Conservation (phyloP, 2,329 filamentous ascomycete species). For the Metarhizium sp. region DNA sequence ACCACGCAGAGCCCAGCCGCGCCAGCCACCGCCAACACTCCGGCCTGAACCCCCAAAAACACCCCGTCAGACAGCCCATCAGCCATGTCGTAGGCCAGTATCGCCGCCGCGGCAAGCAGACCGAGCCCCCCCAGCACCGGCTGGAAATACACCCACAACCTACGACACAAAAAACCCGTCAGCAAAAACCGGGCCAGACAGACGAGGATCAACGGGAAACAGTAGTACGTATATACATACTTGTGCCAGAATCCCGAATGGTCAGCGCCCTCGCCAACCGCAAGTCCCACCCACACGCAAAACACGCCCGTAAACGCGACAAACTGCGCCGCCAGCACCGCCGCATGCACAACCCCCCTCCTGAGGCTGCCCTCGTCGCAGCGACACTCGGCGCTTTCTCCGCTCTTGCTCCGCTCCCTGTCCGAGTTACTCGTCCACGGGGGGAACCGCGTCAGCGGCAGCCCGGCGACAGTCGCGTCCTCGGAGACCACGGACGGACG, state of each 20-base stretch:
- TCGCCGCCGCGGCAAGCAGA: slow-evolving; percentile 13
- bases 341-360: slow-evolving; percentile 15
- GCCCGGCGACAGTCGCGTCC: slow-evolving; percentile 5
- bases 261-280: slow-evolving; percentile 13
- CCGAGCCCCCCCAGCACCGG: slow-evolving; percentile 11
- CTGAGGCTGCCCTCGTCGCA: slow-evolving; percentile 10
- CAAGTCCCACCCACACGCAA: slow-evolving; percentile 17
- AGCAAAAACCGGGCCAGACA: not conserved
- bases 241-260: slow-evolving; percentile 16
- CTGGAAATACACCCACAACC: slow-evolving; percentile 18
- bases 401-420: not conserved
- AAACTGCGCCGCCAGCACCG: slow-evolving; percentile 18
- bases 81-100: slow-evolving; percentile 16
- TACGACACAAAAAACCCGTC: slow-evolving; percentile 3
- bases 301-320: slow-evolving; percentile 15
- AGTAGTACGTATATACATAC: slow-evolving; percentile 4
- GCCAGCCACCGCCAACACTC: slow-evolving; percentile 13
- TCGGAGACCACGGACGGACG: not conserved
- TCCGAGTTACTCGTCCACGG: slow-evolving; percentile 12
- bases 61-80: slow-evolving; percentile 16
- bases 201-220: too few species aligned
- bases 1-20: slow-evolving; percentile 12
- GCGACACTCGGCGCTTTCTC: not conserved
- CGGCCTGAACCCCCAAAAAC: slow-evolving; percentile 17
- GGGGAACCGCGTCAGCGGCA: slow-evolving; percentile 19